Base-by-base conservation (phyloP, 2,329 filamentous ascomycete species). In the Orbilia quercus region DNA sequence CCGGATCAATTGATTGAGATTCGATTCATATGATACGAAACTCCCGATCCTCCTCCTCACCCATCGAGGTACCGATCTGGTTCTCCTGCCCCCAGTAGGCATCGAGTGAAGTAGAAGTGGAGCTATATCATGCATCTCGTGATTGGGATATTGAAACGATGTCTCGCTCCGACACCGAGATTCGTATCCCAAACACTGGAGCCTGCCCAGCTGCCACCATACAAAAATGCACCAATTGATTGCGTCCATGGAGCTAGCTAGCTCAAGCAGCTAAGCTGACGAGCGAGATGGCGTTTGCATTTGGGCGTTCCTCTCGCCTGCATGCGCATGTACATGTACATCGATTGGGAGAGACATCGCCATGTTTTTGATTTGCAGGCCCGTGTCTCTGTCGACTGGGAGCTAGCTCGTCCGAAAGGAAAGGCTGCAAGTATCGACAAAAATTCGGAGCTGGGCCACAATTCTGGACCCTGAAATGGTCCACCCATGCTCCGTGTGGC, bases 401-500 rank as follows among this genome's bases (percentile, higher is more conserved):
- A n/a, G n/a, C n/a, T n/a, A n/a, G n/a, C n/a, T n/a, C n/a, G n/a
- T 45, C 6, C 5, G 42, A 22, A 16, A 20, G 42, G 7, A 22
- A 45, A 11, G n/a, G 42, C 42, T 22, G 20, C 20, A 22, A 31
- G 5, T 20, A 5, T 7, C 4, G 7, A 9, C 42, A 12, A 45
- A 9, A 23, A n/a, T 16, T 38, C 18, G 31, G 31, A 38, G 50
- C 48, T 36, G 25, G 20, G 22, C 18, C 45, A 50, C 18, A 50
- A 28, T 25, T 50, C 23, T 50, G 45, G 2, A 7, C 31, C 18
- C 36, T 22, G 44, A 31, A 28, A 25, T 25, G 48, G 48, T 47
- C 28, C 12, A 50, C 5, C 40, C 45, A 36, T 34, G 12, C 50
- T 2, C 48, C 44, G 50, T 72, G 67, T 72, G 67, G 67, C 59